These are phyloP conservation scores for Phyllostachys edulis DNA, from an alignment of 176 grass and related monocot genomes.

Conservation along the genomic window DNA sequence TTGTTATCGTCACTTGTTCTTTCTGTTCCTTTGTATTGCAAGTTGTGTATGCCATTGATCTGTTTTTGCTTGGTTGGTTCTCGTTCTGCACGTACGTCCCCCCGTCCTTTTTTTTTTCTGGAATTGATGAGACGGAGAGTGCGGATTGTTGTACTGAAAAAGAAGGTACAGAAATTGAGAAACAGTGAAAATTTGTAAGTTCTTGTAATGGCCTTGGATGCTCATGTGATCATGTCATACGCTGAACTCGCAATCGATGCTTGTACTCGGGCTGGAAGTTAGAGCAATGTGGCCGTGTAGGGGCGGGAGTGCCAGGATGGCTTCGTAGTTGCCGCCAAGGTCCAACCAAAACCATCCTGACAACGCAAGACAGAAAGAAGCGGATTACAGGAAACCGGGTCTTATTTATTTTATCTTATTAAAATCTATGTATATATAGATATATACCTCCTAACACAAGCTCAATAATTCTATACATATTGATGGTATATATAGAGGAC, in stretches of 20 bases:
- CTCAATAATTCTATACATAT: too few species aligned
- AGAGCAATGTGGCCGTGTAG: background rate
- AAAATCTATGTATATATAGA: too few species aligned
- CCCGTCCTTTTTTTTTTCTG: background rate
- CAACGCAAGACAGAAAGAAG: background rate
- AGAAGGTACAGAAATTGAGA: slow-evolving; percentile 16
- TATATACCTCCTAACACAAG: too few species aligned
- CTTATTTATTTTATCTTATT: too few species aligned
- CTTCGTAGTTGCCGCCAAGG: background rate
- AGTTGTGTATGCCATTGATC: slow-evolving; percentile 29
- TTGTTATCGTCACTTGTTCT: background rate
- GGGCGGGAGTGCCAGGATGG: background rate
- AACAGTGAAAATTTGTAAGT: slow-evolving; percentile 35
- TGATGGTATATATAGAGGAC: too few species aligned
- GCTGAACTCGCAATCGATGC: background rate
- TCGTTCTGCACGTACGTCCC: background rate
- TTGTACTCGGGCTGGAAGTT: background rate
- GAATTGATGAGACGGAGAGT: slow-evolving; percentile 17
- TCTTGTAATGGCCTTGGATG: slow-evolving; percentile 17
- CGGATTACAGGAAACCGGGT: too few species aligned
- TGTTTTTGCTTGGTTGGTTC: slow-evolving; percentile 37
- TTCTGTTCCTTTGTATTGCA: background rate
- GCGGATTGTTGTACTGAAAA: slow-evolving; percentile 26
- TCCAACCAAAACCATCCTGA: background rate
- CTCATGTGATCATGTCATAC: background rate